Conservation (phyloP, 352 stramenopile species). For the Saprolegnia diclina region DNA sequence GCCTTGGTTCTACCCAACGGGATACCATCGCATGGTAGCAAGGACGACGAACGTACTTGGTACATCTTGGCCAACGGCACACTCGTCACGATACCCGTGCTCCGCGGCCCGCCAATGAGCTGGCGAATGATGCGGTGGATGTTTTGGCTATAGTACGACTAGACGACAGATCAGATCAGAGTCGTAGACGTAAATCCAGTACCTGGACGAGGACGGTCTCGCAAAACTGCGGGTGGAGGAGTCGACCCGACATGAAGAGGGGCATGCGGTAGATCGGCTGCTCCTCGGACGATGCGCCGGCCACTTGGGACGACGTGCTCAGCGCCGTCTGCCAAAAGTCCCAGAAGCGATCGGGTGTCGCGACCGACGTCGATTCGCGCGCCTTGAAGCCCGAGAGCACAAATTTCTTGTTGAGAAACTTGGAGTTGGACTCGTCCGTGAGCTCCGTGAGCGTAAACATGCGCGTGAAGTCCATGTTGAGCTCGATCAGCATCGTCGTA, state of each 20-base stretch:
- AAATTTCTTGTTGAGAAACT: conserved; percentile 77
- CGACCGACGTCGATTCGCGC: conserved; percentile 25
- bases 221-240: conserved; percentile 75
- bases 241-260: conserved; percentile 76
- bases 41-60: neutral
- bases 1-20: conserved; percentile 30
- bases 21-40: neutral
- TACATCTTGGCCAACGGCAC: conserved; percentile 1
- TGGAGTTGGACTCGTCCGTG: conserved; percentile 78
- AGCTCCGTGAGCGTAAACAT: conserved; percentile 85
- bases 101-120: conserved; percentile 63
- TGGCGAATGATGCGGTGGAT: conserved; percentile 83
- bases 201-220: conserved; percentile 83
- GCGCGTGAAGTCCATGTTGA: conserved; percentile 81
- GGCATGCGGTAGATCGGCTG: conserved; percentile 75
- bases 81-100: conserved; percentile 38
- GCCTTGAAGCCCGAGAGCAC: conserved; percentile 37
- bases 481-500: conserved; percentile 76
- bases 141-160: conserved; percentile 80
- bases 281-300: conserved; percentile 42
- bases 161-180: too few relatives aligned
- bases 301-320: conserved; percentile 53
- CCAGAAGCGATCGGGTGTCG: conserved; percentile 32
- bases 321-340: conserved; percentile 48
- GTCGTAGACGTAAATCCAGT: too few relatives aligned